Evolutionary conservation across 208 protist genomes (phyloP), one percentile per base, ranked within the genome.

Genomic region (Leishmania major): DNA sequence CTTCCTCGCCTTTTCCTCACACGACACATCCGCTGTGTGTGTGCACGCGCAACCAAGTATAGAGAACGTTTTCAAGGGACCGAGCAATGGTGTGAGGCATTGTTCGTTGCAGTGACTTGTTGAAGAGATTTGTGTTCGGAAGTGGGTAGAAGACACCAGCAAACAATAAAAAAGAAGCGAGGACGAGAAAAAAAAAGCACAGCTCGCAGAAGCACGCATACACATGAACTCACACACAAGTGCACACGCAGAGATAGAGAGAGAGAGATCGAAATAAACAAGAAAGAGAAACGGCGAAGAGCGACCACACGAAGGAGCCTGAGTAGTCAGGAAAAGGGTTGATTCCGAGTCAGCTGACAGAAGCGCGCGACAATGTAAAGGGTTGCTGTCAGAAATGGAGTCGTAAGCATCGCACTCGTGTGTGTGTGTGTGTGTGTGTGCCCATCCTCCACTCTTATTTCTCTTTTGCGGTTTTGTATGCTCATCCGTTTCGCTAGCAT

Each of bases 91-190:
- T n/a, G 40, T 22, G 53, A 11, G 43, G 22, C 11, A 51, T 47
- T 74, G 57, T 45, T 71, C 35, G 82, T 55, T 53, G 31, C 69
- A 22, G 69, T 6, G 15, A 74, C 3, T 13, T 55, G 53, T 81
- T 70, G 11, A n/a, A 40, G 55, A 7, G 37, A 40, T 37, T 35
- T 60, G 45, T 47, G 45, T 76, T 47, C 15, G 31, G 37, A 55
- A 13, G 25, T 35, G 5, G 2, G 43, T 19, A 76, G n/a, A 76
- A 60, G 13, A 60, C n/a, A 43, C 51, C 72, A 28, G 49, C 22
- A 74, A 74, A 8, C 17, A 72, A 75, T 22, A 75, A 80, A 45
- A 74, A 72, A 84, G 72, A 43, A 79, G 59, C 70, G 75, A 69
- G 22, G 28, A 81, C 66, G 25, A 78, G 70, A 78, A 69, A 75